Base-by-base conservation (phyloP, 1,284 basidiomycete species). In the Irpex lacteus region DNA sequence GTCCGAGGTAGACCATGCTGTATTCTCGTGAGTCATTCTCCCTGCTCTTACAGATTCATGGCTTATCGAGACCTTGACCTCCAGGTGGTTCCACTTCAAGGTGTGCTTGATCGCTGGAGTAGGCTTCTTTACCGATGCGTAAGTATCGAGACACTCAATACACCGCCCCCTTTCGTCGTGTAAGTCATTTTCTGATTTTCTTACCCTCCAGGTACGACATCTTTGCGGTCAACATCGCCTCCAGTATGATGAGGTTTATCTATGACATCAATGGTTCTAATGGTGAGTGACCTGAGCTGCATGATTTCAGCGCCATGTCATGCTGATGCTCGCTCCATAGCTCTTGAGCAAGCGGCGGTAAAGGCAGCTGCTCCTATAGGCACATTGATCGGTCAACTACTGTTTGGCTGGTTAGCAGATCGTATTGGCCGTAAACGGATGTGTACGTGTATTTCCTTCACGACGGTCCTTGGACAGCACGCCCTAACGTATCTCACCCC, bases 91-190 rank as follows among this genome's bases (percentile, higher is more conserved):
- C 69, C 91, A 94, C 71, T 81, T 87, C 57, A 91, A 89, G 72
- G 83, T 92, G 62, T 86, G 84, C 72, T 67, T 88, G 58, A 89
- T 93, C 4, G 90, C 91, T 1, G 90, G 91, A 67, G 87, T 89
- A 9, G 92, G 91, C 40, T 93, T 94, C 81, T 94, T 92, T 79
- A 92, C 91, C 52, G 91, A 92, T 76, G 89, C 90, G 83, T 91
- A 70, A n/a, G 66, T 68, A 21, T 32, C n/a, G 40, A 11, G 40
- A 26, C 26, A 26, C 54, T 56, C 6, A 8, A 54, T 53, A 18
- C 1, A 11, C 32, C 54, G 19, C 58, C 21, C 53, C 54, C 4
- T 47, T 18, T 49, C 38, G 8, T 5, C 60, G 5, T 37, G 34
- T 3, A 13, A 40, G 40, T 13, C 47, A 47, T 44, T 2, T 8